These are phyloP conservation scores for Candida chilensis DNA, from an alignment of 805 yeast genomes.

Conservation along the genomic window DNA sequence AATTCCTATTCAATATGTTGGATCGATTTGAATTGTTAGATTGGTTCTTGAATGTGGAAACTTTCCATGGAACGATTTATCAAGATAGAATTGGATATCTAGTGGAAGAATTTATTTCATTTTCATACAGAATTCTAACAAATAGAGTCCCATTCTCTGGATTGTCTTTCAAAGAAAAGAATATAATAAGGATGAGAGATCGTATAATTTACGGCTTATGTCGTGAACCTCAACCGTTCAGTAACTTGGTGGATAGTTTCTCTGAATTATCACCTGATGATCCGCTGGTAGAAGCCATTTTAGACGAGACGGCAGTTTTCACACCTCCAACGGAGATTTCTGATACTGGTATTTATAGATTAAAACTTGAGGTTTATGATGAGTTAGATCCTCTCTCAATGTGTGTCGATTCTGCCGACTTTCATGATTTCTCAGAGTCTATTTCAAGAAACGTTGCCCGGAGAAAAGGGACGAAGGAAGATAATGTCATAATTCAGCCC, in stretches of 20 bases:
- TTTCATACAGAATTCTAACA: constrained; percentile 34
- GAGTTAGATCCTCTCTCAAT: constrained; percentile 57
- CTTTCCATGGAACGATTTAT: constrained; percentile 25
- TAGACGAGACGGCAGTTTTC: constrained; percentile 56
- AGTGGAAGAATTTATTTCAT: constrained; percentile 29
- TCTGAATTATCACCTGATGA: constrained; percentile 24
- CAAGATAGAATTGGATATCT: constrained; percentile 39
- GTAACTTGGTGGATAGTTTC: constrained; percentile 28
- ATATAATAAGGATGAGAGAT: constrained; percentile 18
- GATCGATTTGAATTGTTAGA: constrained; percentile 49
- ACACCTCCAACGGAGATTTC: constrained; percentile 50
- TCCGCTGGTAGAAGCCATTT: constrained; percentile 33
- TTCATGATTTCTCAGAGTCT: constrained; percentile 41
- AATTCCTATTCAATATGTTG: constrained; percentile 25
- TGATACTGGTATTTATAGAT: constrained; percentile 56
- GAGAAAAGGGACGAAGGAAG: constrained; percentile 20
- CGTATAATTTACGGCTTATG: constrained; percentile 42
- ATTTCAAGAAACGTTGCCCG: constrained; percentile 34
- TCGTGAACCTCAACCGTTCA: constrained; percentile 43
- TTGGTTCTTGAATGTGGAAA: constrained; percentile 33
- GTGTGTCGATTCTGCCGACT: constrained; percentile 35
- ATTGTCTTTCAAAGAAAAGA: constrained; percentile 14
- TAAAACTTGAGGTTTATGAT: constrained; percentile 46
- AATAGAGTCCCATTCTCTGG: constrained; percentile 18
- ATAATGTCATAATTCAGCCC: constrained; percentile 43